phyloP scores from a whole-genome alignment of 1,139 yeast genomes.

The Sporopachydermia cereana region DNA sequence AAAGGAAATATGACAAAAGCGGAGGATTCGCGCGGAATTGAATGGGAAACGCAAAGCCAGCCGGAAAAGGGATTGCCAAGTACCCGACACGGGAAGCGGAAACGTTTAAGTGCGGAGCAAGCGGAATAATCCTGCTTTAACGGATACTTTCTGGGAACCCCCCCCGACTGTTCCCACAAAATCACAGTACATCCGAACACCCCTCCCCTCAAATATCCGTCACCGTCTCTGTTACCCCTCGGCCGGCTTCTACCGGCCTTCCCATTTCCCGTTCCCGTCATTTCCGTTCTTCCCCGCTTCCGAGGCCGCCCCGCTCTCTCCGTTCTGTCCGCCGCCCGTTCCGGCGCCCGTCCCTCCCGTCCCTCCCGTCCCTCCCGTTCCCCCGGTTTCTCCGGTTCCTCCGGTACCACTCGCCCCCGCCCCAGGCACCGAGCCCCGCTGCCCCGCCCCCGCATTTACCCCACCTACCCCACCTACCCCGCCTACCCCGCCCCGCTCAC shows the following conservation, averaged over 20 bases:
- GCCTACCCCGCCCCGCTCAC: neutral
- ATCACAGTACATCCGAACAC: too few relatives aligned
- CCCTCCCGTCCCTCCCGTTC: neutral
- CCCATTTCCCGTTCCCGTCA: neutral
- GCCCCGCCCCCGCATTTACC: neutral
- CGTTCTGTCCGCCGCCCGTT: neutral
- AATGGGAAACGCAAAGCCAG: too few relatives aligned
- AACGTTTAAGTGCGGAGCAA: too few relatives aligned
- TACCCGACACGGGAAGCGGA: too few relatives aligned
- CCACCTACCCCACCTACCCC: conserved; percentile 15
- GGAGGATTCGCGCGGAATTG: too few relatives aligned
- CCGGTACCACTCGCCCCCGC: neutral
- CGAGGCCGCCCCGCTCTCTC: neutral
- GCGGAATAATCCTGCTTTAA: too few relatives aligned
- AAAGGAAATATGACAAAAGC: too few relatives aligned
- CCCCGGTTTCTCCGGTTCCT: neutral
- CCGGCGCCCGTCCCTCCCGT: neutral
- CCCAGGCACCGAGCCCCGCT: neutral
- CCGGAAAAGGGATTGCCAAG: too few relatives aligned
- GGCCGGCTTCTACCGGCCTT: neutral
- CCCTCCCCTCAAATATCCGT: too few relatives aligned
- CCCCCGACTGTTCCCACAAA: too few relatives aligned
- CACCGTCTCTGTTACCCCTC: too few relatives aligned
- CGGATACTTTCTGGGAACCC: too few relatives aligned
- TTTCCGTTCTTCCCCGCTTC: neutral